Percentiles rank a stretch among this genome's conserved stretches.
These are phyloP conservation scores for Tylopilus balloui DNA, from an alignment of 768 basidiomycete genomes.

Conservation along the genomic window DNA sequence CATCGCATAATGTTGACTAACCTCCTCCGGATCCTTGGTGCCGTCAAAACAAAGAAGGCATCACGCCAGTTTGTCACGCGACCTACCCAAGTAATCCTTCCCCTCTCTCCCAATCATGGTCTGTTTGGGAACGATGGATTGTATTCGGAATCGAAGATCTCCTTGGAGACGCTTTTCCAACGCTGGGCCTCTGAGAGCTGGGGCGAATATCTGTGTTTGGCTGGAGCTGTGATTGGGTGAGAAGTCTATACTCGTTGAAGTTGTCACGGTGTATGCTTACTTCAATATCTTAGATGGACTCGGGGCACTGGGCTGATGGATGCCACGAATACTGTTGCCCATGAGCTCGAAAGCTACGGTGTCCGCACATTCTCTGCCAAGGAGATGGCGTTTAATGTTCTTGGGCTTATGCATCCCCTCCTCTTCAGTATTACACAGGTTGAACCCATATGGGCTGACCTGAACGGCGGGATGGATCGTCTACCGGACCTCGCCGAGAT, in stretches of 20 bases:
- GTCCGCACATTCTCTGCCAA: conserved; percentile 98
- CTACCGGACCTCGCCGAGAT: conserved; percentile 92
- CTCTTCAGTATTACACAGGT: conserved; percentile 99
- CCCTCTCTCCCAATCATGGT: conserved; percentile 97
- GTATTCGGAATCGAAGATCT: conserved; percentile 98
- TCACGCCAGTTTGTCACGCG: conserved; percentile 94
- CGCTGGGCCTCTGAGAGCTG: conserved; percentile 98
- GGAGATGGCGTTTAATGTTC: conserved; percentile 99
- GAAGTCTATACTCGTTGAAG: conserved; percentile 24
- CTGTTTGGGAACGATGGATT: conserved; percentile 96
- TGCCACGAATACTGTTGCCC: conserved; percentile 90
- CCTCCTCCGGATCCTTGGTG: conserved; percentile 90
- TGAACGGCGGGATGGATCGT: conserved; percentile 98
- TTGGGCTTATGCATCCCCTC: conserved; percentile 98
- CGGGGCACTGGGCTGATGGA: conserved; percentile 97
- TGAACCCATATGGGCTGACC: conserved; percentile 98
- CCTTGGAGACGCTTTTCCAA: conserved; percentile 96
- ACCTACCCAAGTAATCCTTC: conserved; percentile 97
- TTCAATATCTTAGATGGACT: conserved; percentile 65
- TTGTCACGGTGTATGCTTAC: conserved; percentile 11
- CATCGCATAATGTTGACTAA: conserved; percentile 99
- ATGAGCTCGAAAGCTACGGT: conserved; percentile 87
- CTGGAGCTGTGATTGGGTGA: conserved; percentile 96
- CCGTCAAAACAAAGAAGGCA: conserved; percentile 97
- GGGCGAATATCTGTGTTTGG: conserved; percentile 98